A percentile compares a stretch with the other conserved stretches of the same genome.
Evolutionary conservation across 2,329 filamentous ascomycete genomes (phyloP).

Genomic region (Colletotrichum trifolii): DNA sequence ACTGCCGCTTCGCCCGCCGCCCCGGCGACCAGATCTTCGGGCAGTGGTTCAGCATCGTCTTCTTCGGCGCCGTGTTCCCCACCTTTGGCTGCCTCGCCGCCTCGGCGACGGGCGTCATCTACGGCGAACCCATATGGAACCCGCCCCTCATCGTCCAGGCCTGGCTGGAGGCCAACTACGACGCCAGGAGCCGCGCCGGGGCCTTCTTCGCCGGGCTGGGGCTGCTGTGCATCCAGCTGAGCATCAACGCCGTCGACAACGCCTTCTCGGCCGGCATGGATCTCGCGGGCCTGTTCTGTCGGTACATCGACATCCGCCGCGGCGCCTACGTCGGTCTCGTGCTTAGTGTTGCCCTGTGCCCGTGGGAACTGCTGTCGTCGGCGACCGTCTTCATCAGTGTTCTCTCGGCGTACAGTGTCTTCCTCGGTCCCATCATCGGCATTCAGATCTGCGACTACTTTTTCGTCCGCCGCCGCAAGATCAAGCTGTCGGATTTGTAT

Average conservation of each 20-base stretch:
- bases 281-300: slow-evolving; percentile 61
- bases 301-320: slow-evolving; percentile 66
- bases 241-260: slow-evolving; percentile 38
- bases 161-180: slow-evolving; percentile 26
- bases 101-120: slow-evolving; percentile 42
- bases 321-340: slow-evolving; percentile 61
- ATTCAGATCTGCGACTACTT: slow-evolving; percentile 51
- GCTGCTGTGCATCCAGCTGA: slow-evolving; percentile 34
- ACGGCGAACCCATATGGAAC: slow-evolving; percentile 53
- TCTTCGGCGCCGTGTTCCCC: slow-evolving; percentile 51
- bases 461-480: slow-evolving; percentile 45
- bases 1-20: slow-evolving; percentile 52
- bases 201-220: slow-evolving; percentile 38
- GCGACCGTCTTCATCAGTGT: slow-evolving; percentile 50
- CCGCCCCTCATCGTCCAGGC: slow-evolving; percentile 42
- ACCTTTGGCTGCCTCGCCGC: slow-evolving; percentile 52
- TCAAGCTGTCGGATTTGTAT: slow-evolving; percentile 51
- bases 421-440: slow-evolving; percentile 51
- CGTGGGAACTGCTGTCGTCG: slow-evolving; percentile 61
- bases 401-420: slow-evolving; percentile 49
- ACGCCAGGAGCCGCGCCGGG: slow-evolving; percentile 26
- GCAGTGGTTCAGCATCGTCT: slow-evolving; percentile 50
- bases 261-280: slow-evolving; percentile 63
- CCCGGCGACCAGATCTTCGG: slow-evolving; percentile 55
- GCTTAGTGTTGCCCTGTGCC: slow-evolving; percentile 57